Base-by-base conservation (phyloP, 2,329 filamentous ascomycete species). In the Zasmidium citrigriseum region DNA sequence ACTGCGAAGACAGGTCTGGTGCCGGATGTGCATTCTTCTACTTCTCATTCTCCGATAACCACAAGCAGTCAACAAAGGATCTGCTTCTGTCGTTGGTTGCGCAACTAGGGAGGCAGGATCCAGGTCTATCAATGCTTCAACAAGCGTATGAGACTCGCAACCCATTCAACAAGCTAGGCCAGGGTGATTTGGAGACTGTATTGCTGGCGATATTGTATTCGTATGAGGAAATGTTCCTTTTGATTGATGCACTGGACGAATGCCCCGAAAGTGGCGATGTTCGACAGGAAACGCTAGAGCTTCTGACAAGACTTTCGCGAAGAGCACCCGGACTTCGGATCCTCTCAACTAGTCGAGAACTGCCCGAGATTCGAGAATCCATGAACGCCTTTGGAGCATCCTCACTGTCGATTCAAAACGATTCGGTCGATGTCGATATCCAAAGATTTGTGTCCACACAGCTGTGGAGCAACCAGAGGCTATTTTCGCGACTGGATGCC, bases 211-310 rank as follows among this genome's bases (percentile, higher is more conserved):
- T 52, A n/a, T 24, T 62, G 16, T 23, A 45, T 20, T 49, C 61
- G 38, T 61, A 57, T 48, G 55, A 44, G 65, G 71, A 34, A 53
- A 64, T 69, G 1, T 74, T 68, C 56, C 59, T 75, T 22, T 61
- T 69, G 1, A 44, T 76, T 10, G 73, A 75, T 62, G 73, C 70
- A 21, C 57, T 75, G 18, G 72, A 76, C 46, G 72, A 75, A 54
- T 73, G 68, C 58, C 62, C 57, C 16, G 59, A 68, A 45, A n/a
- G 27, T 10, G 29, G 60, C 38, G 50, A 55, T 10, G 51, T 60
- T 16, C 63, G 64, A 23, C 52, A 68, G 46, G 51, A 50, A 21
- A 54, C 65, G 21, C 49, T 65, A 41, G 27, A 46, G 10, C 24
- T 52, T 2, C n/a, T 68, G 1, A 50, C 53, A 56, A 51, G 45